Percentiles rank a stretch among this genome's conserved stretches.
These are phyloP conservation scores for Byssothecium circinans DNA, from an alignment of 2,329 filamentous ascomycete genomes.

Conservation along the genomic window DNA sequence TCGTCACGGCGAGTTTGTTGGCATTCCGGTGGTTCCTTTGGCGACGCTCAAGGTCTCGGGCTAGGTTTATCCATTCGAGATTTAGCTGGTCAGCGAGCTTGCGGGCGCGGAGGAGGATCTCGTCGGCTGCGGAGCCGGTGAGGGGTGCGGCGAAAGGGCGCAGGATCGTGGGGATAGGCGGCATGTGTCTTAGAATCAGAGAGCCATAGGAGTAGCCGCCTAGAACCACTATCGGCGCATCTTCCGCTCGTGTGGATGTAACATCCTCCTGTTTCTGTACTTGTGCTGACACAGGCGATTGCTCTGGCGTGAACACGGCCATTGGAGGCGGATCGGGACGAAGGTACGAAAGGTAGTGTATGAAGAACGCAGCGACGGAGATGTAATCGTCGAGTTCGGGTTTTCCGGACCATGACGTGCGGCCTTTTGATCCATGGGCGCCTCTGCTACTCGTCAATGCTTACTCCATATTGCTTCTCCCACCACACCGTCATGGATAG, in stretches of 20 bases:
- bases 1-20: slow-evolving; percentile 31
- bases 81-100: slow-evolving; percentile 68
- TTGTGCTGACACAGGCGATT: slow-evolving; percentile 10
- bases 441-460: slow-evolving; percentile 62
- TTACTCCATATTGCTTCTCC: no score
- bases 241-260: neutral
- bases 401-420: slow-evolving; percentile 84
- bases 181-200: slow-evolving; percentile 74
- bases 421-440: slow-evolving; percentile 70
- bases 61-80: slow-evolving; percentile 42
- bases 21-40: slow-evolving; percentile 33
- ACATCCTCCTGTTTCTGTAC: neutral
- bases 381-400: slow-evolving; percentile 81
- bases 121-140: slow-evolving; percentile 62
- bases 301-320: slow-evolving; percentile 18
- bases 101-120: slow-evolving; percentile 70
- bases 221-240: slow-evolving; percentile 55
- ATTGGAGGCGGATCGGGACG: slow-evolving; percentile 22
- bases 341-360: slow-evolving; percentile 69
- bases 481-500: no score
- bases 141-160: slow-evolving; percentile 58
- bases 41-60: slow-evolving; percentile 24
- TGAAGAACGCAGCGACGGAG: slow-evolving; percentile 77
- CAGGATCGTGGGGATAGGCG: slow-evolving; percentile 60
- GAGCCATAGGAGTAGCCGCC: slow-evolving; percentile 92